Evolutionary conservation across 768 basidiomycete genomes (phyloP).

Genomic region (Agaricus sinodeliciosus): DNA sequence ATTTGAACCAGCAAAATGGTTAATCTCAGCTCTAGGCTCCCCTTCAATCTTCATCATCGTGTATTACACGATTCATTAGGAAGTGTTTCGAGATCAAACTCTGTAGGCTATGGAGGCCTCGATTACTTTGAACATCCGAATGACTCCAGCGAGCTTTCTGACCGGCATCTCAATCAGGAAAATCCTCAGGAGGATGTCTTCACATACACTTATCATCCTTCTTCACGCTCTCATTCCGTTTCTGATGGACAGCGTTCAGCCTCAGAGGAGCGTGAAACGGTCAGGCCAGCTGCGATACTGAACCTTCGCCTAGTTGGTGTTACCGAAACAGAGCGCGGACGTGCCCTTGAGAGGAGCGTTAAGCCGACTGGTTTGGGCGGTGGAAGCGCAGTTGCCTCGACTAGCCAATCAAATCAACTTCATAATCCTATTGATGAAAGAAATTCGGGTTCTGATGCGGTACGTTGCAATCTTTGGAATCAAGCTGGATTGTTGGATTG

Average conservation of each 20-base stretch:
- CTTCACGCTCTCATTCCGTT: conserved; percentile 1
- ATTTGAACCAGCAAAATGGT: conserved; percentile 54
- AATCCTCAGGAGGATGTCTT: conserved; percentile 3
- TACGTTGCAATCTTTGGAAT: not conserved
- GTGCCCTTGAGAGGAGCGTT: conserved; percentile 14
- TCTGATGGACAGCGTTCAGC: conserved; percentile 2
- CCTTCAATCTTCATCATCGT: conserved; percentile 51
- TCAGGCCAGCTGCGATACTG: conserved; percentile 21
- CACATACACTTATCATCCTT: not conserved
- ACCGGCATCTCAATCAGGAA: conserved; percentile 3
- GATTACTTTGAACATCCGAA: conserved; percentile 11
- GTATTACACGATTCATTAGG: conserved; percentile 16
- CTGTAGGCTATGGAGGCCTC: conserved; percentile 11
- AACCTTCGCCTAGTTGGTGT: conserved; percentile 26
- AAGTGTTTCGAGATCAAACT: conserved; percentile 21
- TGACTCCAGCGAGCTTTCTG: not conserved
- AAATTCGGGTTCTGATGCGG: not conserved
- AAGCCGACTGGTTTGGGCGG: conserved; percentile 3
- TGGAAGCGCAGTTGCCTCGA: conserved; percentile 6
- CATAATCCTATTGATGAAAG: not conserved
- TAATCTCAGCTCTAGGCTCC: conserved; percentile 52
- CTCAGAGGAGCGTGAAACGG: conserved; percentile 13
- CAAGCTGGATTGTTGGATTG: too few species aligned
- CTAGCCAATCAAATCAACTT: not conserved
- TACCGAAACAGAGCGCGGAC: conserved; percentile 12